Evolutionary conservation across 345 rosid genomes (phyloP), one percentile per base, ranked within the genome.

Genomic region (Pseudoturritis turrita): DNA sequence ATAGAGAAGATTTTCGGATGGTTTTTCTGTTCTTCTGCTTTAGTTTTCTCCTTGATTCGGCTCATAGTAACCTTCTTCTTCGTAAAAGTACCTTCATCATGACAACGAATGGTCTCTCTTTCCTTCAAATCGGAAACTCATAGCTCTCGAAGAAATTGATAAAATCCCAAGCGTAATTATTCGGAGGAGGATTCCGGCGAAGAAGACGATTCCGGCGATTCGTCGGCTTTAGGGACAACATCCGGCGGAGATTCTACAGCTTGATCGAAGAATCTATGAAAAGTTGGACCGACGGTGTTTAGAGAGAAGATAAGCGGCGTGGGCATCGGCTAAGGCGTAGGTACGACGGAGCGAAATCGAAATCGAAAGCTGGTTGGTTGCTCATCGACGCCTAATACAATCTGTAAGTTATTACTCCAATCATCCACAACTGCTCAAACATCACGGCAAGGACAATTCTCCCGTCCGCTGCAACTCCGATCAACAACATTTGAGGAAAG

Each of bases 81-180:
- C 4, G 15, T 44, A 2, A 10, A 10, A 13, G 9, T 28, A 12
- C 64, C 62, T 18, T 71, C 68, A 4, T 54, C 68, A 28, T 2
- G 52, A 29, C 14, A 17, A 40, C n/a, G 72, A 56, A 37, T 39
- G 31, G 18, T 64, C 57, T 64, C 76, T 62, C 5, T 54, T 3
- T 55, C 67, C 1, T 62, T 76, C 43, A 40, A 44, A 4, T 75
- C 33, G 71, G 62, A 37, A 49, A 10, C 68, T 77, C 80, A 22
- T 59, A 71, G 61, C 62, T 68, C 66, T 77, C 76, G 62, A 71
- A 77, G 69, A 89, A 80, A 64, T 85, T 89, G 45, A 89, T 65
- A 55, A 86, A 83, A 72, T 87, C 91, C 96, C 96, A 89, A 4
- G 78, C 58, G 60, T 83, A 81, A 56, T 73, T 78, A 21, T 62